Percentiles rank a stretch among this genome's conserved stretches.
Conservation (phyloP, 768 basidiomycete species). For the Vararia minispora region DNA sequence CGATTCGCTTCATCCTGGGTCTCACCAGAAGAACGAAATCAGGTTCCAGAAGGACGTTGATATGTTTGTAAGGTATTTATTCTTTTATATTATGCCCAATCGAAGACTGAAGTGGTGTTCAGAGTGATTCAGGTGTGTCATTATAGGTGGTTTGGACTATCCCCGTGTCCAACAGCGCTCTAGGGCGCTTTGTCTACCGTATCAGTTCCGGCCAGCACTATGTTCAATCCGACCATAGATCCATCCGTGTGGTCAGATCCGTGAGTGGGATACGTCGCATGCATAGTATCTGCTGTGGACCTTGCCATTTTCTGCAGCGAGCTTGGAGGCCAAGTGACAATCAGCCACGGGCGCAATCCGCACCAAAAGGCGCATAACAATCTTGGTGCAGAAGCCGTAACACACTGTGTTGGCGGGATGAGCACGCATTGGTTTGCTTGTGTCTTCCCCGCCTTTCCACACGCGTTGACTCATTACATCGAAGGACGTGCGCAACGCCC, state of each 20-base stretch:
- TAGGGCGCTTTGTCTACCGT: conserved; percentile 13
- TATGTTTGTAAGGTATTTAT: conserved; percentile 18
- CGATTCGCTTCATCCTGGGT: no score
- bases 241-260: conserved; percentile 7
- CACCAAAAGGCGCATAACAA: conserved; percentile 14
- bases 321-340: no score
- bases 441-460: no score
- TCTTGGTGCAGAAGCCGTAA: conserved; percentile 16
- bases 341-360: no score
- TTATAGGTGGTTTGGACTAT: conserved; percentile 2
- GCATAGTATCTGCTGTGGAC: no score
- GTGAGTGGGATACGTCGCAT: no score
- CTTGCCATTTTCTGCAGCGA: no score
- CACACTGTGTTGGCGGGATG: conserved; percentile 19
- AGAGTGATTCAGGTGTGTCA: conserved; percentile 4
- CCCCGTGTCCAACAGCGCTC: not conserved
- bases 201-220: conserved; percentile 11
- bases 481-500: conserved; percentile 18
- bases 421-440: conserved; percentile 16
- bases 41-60: conserved; percentile 25
- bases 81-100: not conserved
- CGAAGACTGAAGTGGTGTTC: not conserved
- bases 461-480: no score
- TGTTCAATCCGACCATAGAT: conserved; percentile 7
- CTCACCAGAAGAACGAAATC: conserved; percentile 25